Base-by-base conservation (phyloP, 306 rosid species). In the Castanea mollissima region DNA sequence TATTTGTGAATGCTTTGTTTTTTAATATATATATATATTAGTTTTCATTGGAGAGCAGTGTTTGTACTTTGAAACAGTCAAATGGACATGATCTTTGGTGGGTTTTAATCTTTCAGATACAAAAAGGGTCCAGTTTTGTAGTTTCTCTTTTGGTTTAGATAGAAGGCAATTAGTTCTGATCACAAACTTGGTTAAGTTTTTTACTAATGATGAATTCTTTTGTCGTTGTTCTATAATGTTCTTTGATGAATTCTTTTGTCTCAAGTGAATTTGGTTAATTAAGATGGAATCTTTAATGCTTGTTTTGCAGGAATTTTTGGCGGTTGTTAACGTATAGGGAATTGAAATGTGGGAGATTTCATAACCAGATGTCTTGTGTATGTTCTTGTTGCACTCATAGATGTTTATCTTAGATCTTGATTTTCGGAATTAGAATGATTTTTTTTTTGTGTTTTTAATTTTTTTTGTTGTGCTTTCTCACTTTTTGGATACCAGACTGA, bases 301-400 rank as follows among this genome's bases (percentile, higher is more conserved):
- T 84, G 27, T 55, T 27, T 78, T 84, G 75, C 88, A 88, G 84
- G 79, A 73, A 20, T 76, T 72, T 41, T 63, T 63, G 41, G 65
- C 18, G 44, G 84, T 74, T 80, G 82, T 74, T 73, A 56, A 58
- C 54, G 64, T 13, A 32, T 25, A 73, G 65, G 74, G 67, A 64
- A 79, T 77, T 25, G 87, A 75, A 79, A 95, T 95, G 98, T 95
- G 83, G 99, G 98, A n/a, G 93, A 87, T 34, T 82, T 95, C 60
- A 79, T 95, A 16, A 90, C 84, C 73, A 88, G 99, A 75, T 52
- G 70, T 73, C 98, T 95, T 38, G 86, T 91, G 99, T 93, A 88
- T 0, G 72, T 82, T 75, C 46, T 18, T 20, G 46, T 34, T 29
- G 5, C 27, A 32, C 31, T 52, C 4, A 13, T 38, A 12, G 44